phyloP scores from a whole-genome alignment of 1,284 basidiomycete species.

The Leccinum insolens region DNA sequence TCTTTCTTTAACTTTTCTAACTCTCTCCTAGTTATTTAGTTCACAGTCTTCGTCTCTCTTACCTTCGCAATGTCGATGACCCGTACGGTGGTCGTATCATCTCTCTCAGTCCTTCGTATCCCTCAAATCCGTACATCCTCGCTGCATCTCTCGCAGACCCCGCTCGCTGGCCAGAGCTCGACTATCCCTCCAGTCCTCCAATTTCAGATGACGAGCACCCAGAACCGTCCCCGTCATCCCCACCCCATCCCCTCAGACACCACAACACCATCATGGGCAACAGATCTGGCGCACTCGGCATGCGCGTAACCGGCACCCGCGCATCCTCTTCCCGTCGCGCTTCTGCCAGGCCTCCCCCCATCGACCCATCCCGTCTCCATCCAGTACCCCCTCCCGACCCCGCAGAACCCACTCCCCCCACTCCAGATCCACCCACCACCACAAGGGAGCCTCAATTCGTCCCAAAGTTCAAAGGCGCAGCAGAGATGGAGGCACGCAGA shows the following conservation, averaged over 20 bases:
- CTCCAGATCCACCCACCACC: conserved; percentile 42
- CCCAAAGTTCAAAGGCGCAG: conserved; percentile 74
- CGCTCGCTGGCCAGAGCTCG: conserved; percentile 84
- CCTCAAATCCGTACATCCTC: conserved; percentile 79
- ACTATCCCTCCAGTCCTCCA: conserved; percentile 65
- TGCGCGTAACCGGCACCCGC: conserved; percentile 66
- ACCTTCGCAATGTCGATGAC: conserved; percentile 87
- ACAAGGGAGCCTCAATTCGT: conserved; percentile 60
- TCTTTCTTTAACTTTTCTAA: too few species aligned
- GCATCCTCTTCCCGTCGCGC: conserved; percentile 51
- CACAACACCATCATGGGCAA: conserved; percentile 85
- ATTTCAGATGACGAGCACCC: conserved; percentile 68
- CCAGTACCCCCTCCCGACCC: conserved; percentile 14
- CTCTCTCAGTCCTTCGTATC: conserved; percentile 72
- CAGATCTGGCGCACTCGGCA: conserved; percentile 62
- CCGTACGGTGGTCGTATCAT: conserved; percentile 81
- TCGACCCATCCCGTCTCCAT: conserved; percentile 12
- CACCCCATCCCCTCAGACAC: conserved; percentile 63
- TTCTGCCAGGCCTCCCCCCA: conserved; percentile 34
- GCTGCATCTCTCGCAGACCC: conserved; percentile 78
- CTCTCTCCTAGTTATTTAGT: conserved; percentile 64
- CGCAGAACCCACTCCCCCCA: conserved; percentile 35
- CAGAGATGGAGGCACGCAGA: conserved; percentile 76
- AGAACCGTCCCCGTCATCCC: conserved; percentile 48
- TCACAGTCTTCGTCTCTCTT: conserved; percentile 82